These are phyloP conservation scores for Wallacemonas sp. DNA, from an alignment of 208 protist species.

Conservation along the genomic window DNA sequence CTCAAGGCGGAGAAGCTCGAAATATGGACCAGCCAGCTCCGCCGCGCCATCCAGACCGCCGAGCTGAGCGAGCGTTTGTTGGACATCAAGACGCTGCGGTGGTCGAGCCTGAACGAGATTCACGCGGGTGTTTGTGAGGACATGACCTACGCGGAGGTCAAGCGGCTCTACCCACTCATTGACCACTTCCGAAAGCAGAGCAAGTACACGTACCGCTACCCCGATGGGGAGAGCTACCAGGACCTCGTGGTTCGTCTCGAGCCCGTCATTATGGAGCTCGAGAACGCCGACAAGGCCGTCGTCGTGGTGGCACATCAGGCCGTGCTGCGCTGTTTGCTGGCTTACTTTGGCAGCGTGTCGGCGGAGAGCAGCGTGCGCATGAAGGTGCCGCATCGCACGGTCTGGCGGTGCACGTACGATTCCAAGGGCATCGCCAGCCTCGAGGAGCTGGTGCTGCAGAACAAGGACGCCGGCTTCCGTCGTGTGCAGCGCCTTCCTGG, in stretches of 20 bases:
- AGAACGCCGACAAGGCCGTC: constrained; percentile 81
- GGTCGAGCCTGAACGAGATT: constrained; percentile 89
- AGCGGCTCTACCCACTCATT: constrained; percentile 72
- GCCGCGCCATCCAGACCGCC: constrained; percentile 83
- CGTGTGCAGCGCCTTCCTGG: constrained; percentile 2
- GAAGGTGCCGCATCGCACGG: constrained; percentile 78
- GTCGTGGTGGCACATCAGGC: constrained; percentile 89
- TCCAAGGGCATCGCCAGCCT: constrained; percentile 80
- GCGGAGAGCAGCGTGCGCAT: constrained; percentile 79
- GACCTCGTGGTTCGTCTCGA: constrained; percentile 87
- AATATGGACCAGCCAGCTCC: constrained; percentile 88
- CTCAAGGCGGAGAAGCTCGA: constrained; percentile 45
- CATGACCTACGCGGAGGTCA: constrained; percentile 84
- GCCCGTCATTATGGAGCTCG: constrained; percentile 91
- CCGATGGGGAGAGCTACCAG: constrained; percentile 89
- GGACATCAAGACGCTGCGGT: constrained; percentile 77
- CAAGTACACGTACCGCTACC: constrained; percentile 92
- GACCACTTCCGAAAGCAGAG: constrained; percentile 69
- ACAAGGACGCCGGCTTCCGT: constrained; percentile 38
- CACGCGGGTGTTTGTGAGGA: constrained; percentile 90
- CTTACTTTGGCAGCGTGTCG: constrained; percentile 84
- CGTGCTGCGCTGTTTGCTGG: constrained; percentile 80
- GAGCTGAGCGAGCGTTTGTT: constrained; percentile 62
- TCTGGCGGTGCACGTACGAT: constrained; percentile 89
- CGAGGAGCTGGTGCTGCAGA: constrained; percentile 70